Conservation (phyloP, 2,329 filamentous ascomycete species). For the Penicillium hordei region DNA sequence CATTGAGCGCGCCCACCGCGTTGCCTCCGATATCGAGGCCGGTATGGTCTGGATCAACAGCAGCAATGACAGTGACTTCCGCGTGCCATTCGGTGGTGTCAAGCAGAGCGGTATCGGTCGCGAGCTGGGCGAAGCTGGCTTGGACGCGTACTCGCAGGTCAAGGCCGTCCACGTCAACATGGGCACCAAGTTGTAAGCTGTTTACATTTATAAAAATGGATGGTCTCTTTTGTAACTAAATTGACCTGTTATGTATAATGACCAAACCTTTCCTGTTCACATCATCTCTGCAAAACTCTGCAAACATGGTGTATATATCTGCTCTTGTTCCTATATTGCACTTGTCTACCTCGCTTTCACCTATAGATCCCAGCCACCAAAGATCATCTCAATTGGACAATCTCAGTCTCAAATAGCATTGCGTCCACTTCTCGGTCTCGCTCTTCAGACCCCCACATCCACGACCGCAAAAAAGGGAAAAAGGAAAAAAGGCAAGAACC, state of each 20-base stretch:
- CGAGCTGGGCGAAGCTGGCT: conserved; percentile 60
- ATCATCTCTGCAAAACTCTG: neutral
- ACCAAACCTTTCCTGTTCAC: neutral
- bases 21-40: conserved; percentile 58
- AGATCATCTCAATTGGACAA: neutral
- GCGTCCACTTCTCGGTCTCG: neutral
- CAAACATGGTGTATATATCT: neutral
- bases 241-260: conserved; percentile 20
- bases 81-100: conserved; percentile 61
- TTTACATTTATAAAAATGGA: neutral
- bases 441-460: neutral
- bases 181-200: conserved; percentile 39
- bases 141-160: conserved; percentile 62
- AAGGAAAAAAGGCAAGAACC: neutral
- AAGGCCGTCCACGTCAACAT: conserved; percentile 54
- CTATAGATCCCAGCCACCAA: neutral
- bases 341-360: neutral
- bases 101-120: conserved; percentile 64
- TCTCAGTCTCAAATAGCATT: neutral
- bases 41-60: conserved; percentile 72
- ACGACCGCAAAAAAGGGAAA: conserved; percentile 1
- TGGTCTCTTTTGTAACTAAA: conserved; percentile 13
- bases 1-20: conserved; percentile 60
- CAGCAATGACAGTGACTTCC: conserved; percentile 50
- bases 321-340: neutral